phyloP scores from a whole-genome alignment of 208 protist species.

The Leishmania braziliensis region DNA sequence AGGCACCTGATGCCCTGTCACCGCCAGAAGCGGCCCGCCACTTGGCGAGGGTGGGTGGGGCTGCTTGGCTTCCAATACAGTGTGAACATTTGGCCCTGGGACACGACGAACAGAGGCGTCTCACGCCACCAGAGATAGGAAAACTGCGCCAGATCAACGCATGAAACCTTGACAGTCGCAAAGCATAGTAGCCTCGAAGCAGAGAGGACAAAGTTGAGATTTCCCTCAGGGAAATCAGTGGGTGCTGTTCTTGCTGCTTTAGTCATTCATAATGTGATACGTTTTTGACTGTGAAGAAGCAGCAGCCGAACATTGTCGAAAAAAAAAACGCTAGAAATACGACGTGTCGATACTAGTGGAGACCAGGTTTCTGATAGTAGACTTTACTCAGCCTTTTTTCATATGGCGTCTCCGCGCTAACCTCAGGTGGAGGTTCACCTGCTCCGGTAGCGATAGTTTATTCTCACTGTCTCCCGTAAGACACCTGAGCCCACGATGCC shows the following conservation, averaged over 20 bases:
- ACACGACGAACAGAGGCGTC: neutral
- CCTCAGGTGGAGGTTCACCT: slow-evolving; percentile 40
- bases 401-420: slow-evolving; percentile 47
- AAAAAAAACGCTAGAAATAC: slow-evolving; percentile 19
- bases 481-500: slow-evolving; percentile 54
- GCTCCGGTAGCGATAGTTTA: slow-evolving; percentile 40
- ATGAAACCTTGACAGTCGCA: neutral
- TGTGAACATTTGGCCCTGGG: neutral
- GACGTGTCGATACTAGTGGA: slow-evolving; percentile 19
- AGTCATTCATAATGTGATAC: slow-evolving; percentile 1
- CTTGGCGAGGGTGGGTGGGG: neutral
- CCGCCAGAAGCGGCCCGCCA: neutral
- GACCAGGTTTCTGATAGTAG: slow-evolving; percentile 48
- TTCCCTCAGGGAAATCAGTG: neutral
- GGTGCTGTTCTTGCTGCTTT: neutral
- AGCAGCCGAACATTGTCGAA: slow-evolving; percentile 9
- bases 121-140: neutral
- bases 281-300: neutral
- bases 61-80: neutral
- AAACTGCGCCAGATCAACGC: neutral
- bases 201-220: no score
- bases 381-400: slow-evolving; percentile 56
- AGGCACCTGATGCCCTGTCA: neutral
- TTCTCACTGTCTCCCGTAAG: slow-evolving; percentile 58
- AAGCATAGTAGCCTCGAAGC: neutral